A percentile compares a stretch with the other conserved stretches of the same genome.
These are phyloP conservation scores for Mucor plumbeus DNA, from an alignment of 371 early-diverging fungal species.

Conservation along the genomic window DNA sequence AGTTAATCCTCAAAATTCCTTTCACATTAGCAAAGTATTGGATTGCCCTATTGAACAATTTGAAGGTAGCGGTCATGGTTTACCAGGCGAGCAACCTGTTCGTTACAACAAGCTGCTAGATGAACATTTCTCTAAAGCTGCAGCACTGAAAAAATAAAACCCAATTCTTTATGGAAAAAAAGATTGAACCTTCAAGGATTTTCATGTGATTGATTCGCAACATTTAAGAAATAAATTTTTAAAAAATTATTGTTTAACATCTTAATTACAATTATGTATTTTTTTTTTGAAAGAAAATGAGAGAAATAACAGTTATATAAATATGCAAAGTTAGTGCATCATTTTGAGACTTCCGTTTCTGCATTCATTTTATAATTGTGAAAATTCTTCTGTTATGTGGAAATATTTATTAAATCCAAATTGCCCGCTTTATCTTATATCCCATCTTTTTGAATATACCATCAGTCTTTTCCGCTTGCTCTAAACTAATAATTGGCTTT, in stretches of 20 bases:
- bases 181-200: too few relatives aligned
- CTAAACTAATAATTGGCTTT: conserved; percentile 47
- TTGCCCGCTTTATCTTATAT: conserved; percentile 48
- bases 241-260: too few relatives aligned
- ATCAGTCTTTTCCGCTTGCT: conserved; percentile 53
- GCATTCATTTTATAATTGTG: too few relatives aligned
- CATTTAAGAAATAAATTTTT: too few relatives aligned
- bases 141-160: background rate
- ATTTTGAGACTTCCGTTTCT: too few relatives aligned
- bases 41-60: conserved; percentile 24
- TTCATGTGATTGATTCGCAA: too few relatives aligned
- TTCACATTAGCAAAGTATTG: conserved; percentile 23
- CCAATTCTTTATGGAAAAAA: background rate
- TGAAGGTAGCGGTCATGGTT: conserved; percentile 35
- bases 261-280: too few relatives aligned
- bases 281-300: too few relatives aligned
- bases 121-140: conserved; percentile 27
- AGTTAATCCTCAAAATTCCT: conserved; percentile 30
- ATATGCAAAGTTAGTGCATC: too few relatives aligned
- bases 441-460: conserved; percentile 53
- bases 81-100: conserved; percentile 26
- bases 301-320: too few relatives aligned
- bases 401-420: conserved; percentile 34
- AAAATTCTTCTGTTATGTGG: too few relatives aligned
- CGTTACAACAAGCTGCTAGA: conserved; percentile 30